These are phyloP conservation scores for Coemansia sp. DNA, from an alignment of 192 early-diverging fungal genomes.

Conservation along the genomic window DNA sequence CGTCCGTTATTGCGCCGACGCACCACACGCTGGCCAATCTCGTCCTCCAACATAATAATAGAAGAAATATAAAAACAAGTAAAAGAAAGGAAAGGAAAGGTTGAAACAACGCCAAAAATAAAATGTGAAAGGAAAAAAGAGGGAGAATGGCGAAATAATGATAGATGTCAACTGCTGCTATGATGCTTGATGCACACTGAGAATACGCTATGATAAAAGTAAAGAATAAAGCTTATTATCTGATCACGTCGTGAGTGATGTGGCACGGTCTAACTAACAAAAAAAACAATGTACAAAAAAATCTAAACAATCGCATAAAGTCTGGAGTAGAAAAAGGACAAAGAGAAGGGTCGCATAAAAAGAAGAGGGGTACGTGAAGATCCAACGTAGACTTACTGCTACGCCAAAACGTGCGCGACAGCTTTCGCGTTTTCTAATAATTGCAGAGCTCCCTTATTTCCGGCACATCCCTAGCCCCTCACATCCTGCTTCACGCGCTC, in stretches of 20 bases:
- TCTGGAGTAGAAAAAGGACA: background rate
- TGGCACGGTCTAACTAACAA: background rate
- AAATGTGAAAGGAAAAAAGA: conserved; percentile 2
- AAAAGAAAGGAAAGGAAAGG: background rate
- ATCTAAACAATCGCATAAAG: background rate
- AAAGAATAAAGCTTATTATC: conserved; percentile 8
- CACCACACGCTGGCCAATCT: conserved; percentile 24
- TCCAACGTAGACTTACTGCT: background rate
- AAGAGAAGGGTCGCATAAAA: conserved; percentile 6
- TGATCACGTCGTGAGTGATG: background rate
- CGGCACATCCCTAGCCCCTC: too few relatives aligned
- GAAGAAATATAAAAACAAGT: background rate
- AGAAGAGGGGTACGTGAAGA: background rate
- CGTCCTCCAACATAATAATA: conserved; percentile 32
- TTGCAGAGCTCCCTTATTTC: too few relatives aligned
- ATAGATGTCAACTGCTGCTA: background rate
- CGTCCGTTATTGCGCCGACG: background rate
- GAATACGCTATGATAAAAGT: conserved; percentile 10
- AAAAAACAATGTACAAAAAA: background rate
- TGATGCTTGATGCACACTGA: background rate
- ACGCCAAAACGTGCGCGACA: background rate
- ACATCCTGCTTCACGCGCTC: too few relatives aligned
- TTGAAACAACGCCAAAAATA: conserved; percentile 8
- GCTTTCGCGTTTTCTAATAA: background rate
- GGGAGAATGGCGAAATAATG: background rate